These are phyloP conservation scores for Papiliotrema terrestris DNA, from an alignment of 1,284 basidiomycete genomes.

Conservation along the genomic window DNA sequence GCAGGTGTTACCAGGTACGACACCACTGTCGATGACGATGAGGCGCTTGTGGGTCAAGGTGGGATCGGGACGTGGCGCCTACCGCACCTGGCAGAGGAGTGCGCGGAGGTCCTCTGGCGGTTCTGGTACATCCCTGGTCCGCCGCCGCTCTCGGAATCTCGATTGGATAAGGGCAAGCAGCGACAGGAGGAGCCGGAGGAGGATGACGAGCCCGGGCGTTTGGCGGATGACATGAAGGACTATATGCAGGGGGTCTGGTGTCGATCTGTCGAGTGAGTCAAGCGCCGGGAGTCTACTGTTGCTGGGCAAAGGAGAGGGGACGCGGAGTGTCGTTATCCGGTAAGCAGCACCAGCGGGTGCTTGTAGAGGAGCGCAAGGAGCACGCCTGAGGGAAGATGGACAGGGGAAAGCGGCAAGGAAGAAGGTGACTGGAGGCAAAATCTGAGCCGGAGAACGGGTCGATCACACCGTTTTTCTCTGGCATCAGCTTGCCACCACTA, in stretches of 20 bases:
- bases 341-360: no score
- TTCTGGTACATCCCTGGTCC: not conserved
- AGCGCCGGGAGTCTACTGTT: not conserved
- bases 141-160: not conserved
- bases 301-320: no score
- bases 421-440: no score
- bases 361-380: no score
- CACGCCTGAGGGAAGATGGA: no score
- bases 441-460: no score
- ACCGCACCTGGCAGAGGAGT: not conserved
- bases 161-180: not conserved
- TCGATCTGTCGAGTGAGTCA: not conserved
- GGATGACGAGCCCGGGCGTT: not conserved
- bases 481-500: no score
- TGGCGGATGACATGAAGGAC: not conserved
- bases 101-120: not conserved
- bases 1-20: not conserved
- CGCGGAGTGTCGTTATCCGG: no score
- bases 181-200: not conserved
- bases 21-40: not conserved
- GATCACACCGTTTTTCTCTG: no score
- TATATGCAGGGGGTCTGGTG: no score
- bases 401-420: no score
- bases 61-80: not conserved
- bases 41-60: not conserved